Conservation (phyloP, 2,329 filamentous ascomycete genomes). For the Xylaria digitata region DNA sequence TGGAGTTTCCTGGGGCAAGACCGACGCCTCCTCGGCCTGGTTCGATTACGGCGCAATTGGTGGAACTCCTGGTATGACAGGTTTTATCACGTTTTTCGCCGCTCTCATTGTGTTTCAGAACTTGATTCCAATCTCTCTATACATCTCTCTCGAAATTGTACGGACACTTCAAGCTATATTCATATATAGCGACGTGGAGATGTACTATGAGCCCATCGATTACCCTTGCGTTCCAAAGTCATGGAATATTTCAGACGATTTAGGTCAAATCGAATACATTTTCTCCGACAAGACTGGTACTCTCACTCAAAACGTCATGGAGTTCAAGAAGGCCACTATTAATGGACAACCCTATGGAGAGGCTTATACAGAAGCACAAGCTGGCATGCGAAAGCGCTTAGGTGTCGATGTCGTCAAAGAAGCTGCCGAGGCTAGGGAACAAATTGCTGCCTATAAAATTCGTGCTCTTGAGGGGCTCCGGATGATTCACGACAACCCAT, state of each 20-base stretch:
- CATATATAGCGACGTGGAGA: conserved; percentile 94
- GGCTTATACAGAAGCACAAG: conserved; percentile 96
- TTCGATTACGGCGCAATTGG: conserved; percentile 91
- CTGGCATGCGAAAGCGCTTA: conserved; percentile 92
- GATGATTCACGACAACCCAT: conserved; percentile 86
- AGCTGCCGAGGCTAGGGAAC: conserved; percentile 73
- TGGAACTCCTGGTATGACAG: conserved; percentile 78
- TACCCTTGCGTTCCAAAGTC: conserved; percentile 97
- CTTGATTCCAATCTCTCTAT: conserved; percentile 96
- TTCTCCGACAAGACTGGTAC: conserved; percentile 96
- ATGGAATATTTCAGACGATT: conserved; percentile 98
- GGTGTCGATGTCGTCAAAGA: conserved; percentile 89
- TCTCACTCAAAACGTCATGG: conserved; percentile 93
- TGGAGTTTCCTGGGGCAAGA: conserved; percentile 81
- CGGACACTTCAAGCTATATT: conserved; percentile 93
- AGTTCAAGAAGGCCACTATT: conserved; percentile 98
- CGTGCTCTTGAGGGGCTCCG: conserved; percentile 79
- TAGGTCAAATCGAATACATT: conserved; percentile 98
- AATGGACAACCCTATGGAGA: conserved; percentile 97
- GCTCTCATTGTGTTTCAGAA: conserved; percentile 97
- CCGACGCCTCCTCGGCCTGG: conserved; percentile 77
- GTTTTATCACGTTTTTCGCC: conserved; percentile 97
- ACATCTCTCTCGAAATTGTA: conserved; percentile 96
- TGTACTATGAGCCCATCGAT: conserved; percentile 97
- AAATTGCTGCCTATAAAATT: conserved; percentile 82